These are phyloP conservation scores for Thermoascus crustaceus DNA, from an alignment of 2,329 filamentous ascomycete genomes.

Conservation along the genomic window DNA sequence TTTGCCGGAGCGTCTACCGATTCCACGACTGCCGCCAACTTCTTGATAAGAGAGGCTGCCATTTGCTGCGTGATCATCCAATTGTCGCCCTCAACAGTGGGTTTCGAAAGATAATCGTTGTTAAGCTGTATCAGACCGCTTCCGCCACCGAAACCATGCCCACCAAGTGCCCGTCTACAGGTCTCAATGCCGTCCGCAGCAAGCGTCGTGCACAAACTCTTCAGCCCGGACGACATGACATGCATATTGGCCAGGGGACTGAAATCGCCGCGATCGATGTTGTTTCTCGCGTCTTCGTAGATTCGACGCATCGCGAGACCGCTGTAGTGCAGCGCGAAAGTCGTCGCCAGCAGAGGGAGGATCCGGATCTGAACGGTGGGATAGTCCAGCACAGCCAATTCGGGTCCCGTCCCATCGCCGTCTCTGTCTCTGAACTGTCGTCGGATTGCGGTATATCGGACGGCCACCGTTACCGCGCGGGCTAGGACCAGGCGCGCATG, in stretches of 20 bases:
- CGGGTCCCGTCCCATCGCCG: slow-evolving; percentile 28
- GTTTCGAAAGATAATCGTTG: slow-evolving; percentile 40
- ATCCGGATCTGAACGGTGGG: slow-evolving; percentile 48
- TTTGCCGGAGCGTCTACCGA: not conserved
- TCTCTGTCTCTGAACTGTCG: slow-evolving; percentile 46
- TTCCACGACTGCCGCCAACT: slow-evolving; percentile 26
- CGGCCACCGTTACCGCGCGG: slow-evolving; percentile 45
- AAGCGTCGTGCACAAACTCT: slow-evolving; percentile 46
- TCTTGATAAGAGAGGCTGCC: slow-evolving; percentile 41
- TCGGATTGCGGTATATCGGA: slow-evolving; percentile 43
- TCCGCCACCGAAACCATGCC: slow-evolving; percentile 46
- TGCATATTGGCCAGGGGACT: slow-evolving; percentile 44
- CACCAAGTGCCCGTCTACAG: slow-evolving; percentile 46
- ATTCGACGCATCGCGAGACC: slow-evolving; percentile 42
- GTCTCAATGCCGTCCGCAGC: slow-evolving; percentile 49
- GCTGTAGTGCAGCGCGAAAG: slow-evolving; percentile 42
- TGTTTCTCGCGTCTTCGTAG: slow-evolving; percentile 38
- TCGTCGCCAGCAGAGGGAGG: slow-evolving; percentile 45
- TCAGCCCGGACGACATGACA: slow-evolving; percentile 46
- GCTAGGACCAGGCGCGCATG: slow-evolving; percentile 46
- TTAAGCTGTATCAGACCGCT: slow-evolving; percentile 47
- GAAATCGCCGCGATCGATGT: slow-evolving; percentile 43
- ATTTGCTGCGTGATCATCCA: slow-evolving; percentile 47
- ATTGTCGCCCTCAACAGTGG: slow-evolving; percentile 45
- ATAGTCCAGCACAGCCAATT: slow-evolving; percentile 45